Evolutionary conservation across 805 yeast species (phyloP), one percentile per base, ranked within the genome.

Genomic region (Metschnikowia colocasiae): DNA sequence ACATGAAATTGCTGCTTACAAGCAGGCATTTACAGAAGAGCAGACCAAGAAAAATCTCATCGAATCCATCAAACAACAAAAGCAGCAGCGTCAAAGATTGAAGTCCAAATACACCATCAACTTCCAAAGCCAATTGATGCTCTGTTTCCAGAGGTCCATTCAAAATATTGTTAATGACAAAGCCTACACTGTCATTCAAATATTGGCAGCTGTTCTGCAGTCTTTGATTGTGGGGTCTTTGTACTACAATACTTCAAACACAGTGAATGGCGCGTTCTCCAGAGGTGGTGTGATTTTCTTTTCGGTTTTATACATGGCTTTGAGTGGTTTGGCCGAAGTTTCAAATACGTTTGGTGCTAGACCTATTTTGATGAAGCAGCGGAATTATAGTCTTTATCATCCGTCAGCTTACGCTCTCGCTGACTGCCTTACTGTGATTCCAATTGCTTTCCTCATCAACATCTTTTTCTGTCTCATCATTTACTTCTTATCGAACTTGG

Each of bases 251-350:
- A 63, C 81, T 15, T 76, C 81, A 1, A 63, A 66, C 2, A 49
- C 67, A 27, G 82, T 87, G 0, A 47, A 59, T 8, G 83, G 85
- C 39, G 81, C 85, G 6, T 85, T 79, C 56, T 74, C 83, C 6
- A 72, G 88, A 53, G 83, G 85, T 49, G 87, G 87, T 57, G 69
- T 76, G 23, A 55, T 83, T 4, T 84, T 80, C 64, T 84, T 82
- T 55, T 70, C 81, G 19, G 67, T 81, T 9, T 68, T 85, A 52
- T 81, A 79, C 60, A 74, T 73, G 58, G 62, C 75, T 7, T 68
- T 79, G 56, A 67, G 74, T 68, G 75, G 77, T 38, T 54, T 78
- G 40, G 78, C 81, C 3, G 78, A 75, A 49, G 65, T 76, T 7
- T 52, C 66, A 9, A 58, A 62, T 16, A 50, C 63, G 2, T 63